These are phyloP conservation scores for Termitomyces sp. DNA, from an alignment of 768 basidiomycete species.

Conservation along the genomic window DNA sequence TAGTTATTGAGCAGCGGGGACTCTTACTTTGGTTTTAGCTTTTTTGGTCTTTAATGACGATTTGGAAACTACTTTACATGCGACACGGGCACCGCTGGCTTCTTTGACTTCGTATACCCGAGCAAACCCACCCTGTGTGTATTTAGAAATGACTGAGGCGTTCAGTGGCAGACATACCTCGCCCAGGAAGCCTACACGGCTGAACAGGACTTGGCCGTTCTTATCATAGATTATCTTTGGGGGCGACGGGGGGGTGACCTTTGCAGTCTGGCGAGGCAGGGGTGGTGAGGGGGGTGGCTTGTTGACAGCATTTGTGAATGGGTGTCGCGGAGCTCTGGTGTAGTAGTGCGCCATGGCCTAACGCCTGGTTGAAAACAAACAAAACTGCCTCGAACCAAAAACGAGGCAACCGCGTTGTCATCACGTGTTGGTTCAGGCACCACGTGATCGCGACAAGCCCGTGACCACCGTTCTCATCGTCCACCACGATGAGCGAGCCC, in stretches of 20 bases:
- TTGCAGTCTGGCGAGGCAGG: conserved; percentile 77
- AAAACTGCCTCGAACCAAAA: conserved; percentile 4
- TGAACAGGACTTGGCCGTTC: conserved; percentile 51
- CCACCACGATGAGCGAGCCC: conserved; percentile 42
- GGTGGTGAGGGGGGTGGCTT: conserved; percentile 54
- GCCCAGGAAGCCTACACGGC: conserved; percentile 80
- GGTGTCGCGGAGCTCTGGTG: conserved; percentile 28
- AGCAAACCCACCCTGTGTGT: conserved; percentile 81
- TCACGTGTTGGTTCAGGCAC: conserved; percentile 20
- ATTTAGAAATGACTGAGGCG: background rate
- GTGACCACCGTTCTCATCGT: too few species aligned
- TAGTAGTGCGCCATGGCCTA: conserved; percentile 31
- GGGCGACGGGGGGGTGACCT: conserved; percentile 77
- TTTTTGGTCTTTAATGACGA: conserved; percentile 90
- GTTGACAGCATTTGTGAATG: conserved; percentile 30
- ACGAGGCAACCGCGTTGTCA: conserved; percentile 21
- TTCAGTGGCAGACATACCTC: conserved; percentile 58
- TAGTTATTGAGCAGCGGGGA: too few species aligned
- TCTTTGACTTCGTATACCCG: conserved; percentile 95
- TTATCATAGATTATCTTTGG: conserved; percentile 74
- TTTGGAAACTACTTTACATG: conserved; percentile 96
- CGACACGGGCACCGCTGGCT: conserved; percentile 54
- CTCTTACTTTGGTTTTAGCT: conserved; percentile 86
- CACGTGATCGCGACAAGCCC: conserved; percentile 21
- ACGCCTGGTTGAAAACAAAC: conserved; percentile 20